Evolutionary conservation across 2,329 filamentous ascomycete genomes (phyloP).

Genomic region (Elsinoe fawcettii): DNA sequence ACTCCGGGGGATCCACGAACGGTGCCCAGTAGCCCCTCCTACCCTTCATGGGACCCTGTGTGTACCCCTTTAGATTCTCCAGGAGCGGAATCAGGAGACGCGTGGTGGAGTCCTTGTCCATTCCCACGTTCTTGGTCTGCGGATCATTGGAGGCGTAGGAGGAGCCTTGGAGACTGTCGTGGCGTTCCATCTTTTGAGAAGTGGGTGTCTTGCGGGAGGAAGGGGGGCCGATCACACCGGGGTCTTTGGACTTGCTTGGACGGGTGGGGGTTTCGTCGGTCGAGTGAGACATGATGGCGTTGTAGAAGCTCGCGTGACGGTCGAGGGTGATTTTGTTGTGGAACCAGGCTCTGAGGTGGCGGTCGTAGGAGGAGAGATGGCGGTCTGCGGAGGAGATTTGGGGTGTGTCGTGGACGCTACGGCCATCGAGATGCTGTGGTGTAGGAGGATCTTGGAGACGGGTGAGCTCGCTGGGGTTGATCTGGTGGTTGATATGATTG

Average conservation of each 20-base stretch:
- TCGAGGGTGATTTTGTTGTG: conserved; percentile 25
- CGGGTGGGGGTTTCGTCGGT: not conserved
- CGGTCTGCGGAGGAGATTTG: not conserved
- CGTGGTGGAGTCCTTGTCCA: conserved; percentile 20
- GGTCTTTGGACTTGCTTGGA: not conserved
- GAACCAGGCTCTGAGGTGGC: conserved; percentile 37
- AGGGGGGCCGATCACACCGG: conserved; percentile 16
- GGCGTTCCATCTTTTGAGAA: not conserved
- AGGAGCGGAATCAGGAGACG: conserved; percentile 35
- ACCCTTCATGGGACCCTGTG: conserved; percentile 28
- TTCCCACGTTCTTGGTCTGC: not conserved
- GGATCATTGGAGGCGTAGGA: not conserved
- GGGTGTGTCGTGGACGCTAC: not conserved
- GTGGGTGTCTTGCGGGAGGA: not conserved
- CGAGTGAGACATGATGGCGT: conserved; percentile 21
- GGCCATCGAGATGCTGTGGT: not conserved
- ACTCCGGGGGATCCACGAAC: conserved; percentile 33
- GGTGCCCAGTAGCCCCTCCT: conserved; percentile 34
- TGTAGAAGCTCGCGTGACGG: conserved; percentile 27
- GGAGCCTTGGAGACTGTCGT: not conserved
- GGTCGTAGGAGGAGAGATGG: conserved; percentile 19
- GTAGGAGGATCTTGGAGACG: conserved; percentile 1
- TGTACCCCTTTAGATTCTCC: conserved; percentile 37
- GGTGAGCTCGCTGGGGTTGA: not conserved
- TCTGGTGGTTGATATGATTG: not conserved